phyloP scores from a whole-genome alignment of 768 basidiomycete species.

The Leccinum sublutescens region DNA sequence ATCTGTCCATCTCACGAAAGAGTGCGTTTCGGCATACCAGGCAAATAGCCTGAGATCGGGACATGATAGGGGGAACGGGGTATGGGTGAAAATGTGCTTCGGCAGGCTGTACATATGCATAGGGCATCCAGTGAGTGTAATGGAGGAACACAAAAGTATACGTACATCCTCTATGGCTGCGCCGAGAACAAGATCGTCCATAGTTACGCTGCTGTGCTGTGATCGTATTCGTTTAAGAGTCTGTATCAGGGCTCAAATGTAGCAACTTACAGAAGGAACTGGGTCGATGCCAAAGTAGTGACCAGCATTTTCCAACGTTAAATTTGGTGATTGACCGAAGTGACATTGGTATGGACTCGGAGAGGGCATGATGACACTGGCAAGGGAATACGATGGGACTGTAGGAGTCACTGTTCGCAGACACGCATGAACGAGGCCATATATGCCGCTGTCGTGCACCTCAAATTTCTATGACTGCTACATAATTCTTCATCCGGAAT shows the following conservation, averaged over 20 bases:
- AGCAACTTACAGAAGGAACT: not conserved
- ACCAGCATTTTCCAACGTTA: not conserved
- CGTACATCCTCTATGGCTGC: not conserved
- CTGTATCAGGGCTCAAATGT: not conserved
- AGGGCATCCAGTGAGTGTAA: not conserved
- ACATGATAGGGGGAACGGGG: not conserved
- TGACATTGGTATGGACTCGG: not conserved
- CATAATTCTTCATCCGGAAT: not conserved
- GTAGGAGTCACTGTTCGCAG: not conserved
- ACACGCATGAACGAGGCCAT: not conserved
- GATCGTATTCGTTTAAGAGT: not conserved
- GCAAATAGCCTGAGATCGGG: not conserved
- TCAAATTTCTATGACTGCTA: not conserved
- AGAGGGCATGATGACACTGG: not conserved
- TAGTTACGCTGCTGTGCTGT: not conserved
- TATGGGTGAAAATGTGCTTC: not conserved
- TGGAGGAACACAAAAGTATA: not conserved
- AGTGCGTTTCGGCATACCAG: not conserved
- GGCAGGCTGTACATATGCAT: not conserved
- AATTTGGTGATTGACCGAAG: not conserved
- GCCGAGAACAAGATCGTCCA: not conserved
- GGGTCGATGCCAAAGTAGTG: not conserved
- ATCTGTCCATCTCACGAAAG: not conserved
- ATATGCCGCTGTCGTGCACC: not conserved
- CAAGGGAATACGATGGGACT: not conserved